A percentile compares a stretch with the other conserved stretches of the same genome.
These are phyloP conservation scores for Melocanna baccifera DNA, from an alignment of 176 grass and related monocot species.

Conservation along the genomic window DNA sequence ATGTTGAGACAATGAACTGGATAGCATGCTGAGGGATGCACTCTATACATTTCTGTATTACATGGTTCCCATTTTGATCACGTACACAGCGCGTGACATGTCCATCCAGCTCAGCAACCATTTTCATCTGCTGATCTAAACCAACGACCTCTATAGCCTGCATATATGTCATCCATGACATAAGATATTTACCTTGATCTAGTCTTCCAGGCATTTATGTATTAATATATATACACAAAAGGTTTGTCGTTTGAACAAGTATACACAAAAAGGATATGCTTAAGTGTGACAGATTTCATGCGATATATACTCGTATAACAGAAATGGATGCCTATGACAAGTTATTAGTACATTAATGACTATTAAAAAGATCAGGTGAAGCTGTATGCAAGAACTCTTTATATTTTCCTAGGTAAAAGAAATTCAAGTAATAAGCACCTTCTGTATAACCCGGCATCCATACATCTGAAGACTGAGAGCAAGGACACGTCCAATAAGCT, in stretches of 20 bases:
- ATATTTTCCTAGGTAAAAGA: not conserved
- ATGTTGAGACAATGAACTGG: slow-evolving; percentile 76
- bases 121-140: slow-evolving; percentile 70
- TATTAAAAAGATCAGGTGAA: not conserved
- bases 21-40: slow-evolving; percentile 77
- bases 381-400: not conserved
- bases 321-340: not conserved
- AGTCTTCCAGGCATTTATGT: not conserved
- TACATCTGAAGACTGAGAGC: slow-evolving; percentile 95
- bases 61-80: slow-evolving; percentile 95
- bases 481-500: slow-evolving; percentile 70
- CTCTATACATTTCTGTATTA: slow-evolving; percentile 86
- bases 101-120: slow-evolving; percentile 75
- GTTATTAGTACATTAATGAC: not conserved
- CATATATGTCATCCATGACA: slow-evolving; percentile 13
- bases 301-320: not conserved
- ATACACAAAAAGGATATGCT: not conserved
- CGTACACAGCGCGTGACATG: slow-evolving; percentile 82
- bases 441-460: slow-evolving; percentile 89
- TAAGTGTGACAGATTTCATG: not conserved
- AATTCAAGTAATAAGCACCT: slow-evolving; percentile 40
- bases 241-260: not conserved
- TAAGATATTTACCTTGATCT: not conserved
- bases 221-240: not conserved
- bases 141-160: slow-evolving; percentile 85